Percentiles rank a stretch among this genome's conserved stretches.
phyloP scores from a whole-genome alignment of 2,329 filamentous ascomycete genomes.

The Biscogniauxia marginata region DNA sequence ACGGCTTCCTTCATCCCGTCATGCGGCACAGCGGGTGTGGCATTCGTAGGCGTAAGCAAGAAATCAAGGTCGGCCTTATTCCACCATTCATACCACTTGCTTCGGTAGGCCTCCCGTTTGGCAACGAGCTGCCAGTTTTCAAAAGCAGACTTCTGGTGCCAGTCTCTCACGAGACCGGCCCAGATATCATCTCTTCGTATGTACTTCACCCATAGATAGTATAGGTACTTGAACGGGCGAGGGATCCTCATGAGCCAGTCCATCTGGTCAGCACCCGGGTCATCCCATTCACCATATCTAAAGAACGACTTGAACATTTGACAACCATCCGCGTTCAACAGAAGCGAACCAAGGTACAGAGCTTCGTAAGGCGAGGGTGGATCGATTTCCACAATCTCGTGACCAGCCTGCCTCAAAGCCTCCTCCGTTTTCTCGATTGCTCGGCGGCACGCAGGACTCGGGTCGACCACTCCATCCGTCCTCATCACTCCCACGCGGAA shows the following conservation, averaged over 20 bases:
- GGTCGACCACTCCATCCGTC: constrained; percentile 80
- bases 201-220: constrained; percentile 88
- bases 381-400: constrained; percentile 65
- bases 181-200: constrained; percentile 72
- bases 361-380: constrained; percentile 73
- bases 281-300: constrained; percentile 74
- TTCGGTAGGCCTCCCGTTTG: constrained; percentile 74
- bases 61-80: constrained; percentile 70
- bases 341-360: constrained; percentile 71
- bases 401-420: constrained; percentile 69
- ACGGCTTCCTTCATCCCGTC: constrained; percentile 83
- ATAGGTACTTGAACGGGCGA: constrained; percentile 73
- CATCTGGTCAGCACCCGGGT: constrained; percentile 75
- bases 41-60: constrained; percentile 81
- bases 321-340: constrained; percentile 84
- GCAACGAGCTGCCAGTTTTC: constrained; percentile 83
- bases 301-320: constrained; percentile 76
- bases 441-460: constrained; percentile 77
- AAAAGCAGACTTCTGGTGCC: constrained; percentile 69
- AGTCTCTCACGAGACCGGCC: constrained; percentile 73
- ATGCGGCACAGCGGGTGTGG: constrained; percentile 85
- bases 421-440: constrained; percentile 69
- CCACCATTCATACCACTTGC: constrained; percentile 84
- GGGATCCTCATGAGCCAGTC: constrained; percentile 71
- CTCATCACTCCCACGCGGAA: constrained; percentile 75